Base-by-base conservation (phyloP, 495 filamentous ascomycete species). In the Barbatosphaeria neglecta region DNA sequence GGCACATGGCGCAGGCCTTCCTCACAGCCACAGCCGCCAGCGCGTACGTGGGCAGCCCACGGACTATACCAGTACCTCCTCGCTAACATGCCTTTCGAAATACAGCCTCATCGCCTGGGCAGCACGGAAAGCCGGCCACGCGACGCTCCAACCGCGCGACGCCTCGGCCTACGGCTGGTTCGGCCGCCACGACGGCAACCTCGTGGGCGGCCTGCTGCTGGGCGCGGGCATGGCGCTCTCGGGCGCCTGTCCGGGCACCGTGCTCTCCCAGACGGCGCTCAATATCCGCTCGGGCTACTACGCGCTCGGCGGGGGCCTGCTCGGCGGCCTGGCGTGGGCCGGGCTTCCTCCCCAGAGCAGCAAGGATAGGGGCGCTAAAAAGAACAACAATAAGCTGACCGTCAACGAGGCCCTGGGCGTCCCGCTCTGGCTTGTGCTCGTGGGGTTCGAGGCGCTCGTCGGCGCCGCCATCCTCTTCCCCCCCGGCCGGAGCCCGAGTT, bases 1-100 rank as follows among this genome's bases (percentile, higher is more conserved):
- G 72, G 56, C 71, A 74, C 46, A 80, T 81, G 77, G 55, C 78
- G 23, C 66, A 77, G 51, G 67, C 70, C 1, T 81, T 81, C 48
- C 57, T 79, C 3, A 61, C 69, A 24, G 77, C 76, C 5, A 66
- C 74, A 6, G 74, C 68, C 13, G 66, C 59, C 43, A 74, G 69
- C 61, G 70, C 73, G 76, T 79, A 72, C 47, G 75, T 64, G n/a
- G n/a, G n/a, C n/a, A n/a, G n/a, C 33, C 15, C 33, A 33, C 15
- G 28, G 15, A 33, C 7, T 15, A 33, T 15, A 7, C 28, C 7
- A 33, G 15, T 33, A 7, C 7, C 23, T 8, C 20, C 17, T 25
- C 25, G 15, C 28, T 43, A 33, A 23, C 16, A 27, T 8, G 17
- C 22, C 40, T 20, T 22, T 22, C 25, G 25, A 6, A 8, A 46